Conservation (phyloP, 2,329 filamentous ascomycete genomes). For the Pseudogymnoascus sp. region DNA sequence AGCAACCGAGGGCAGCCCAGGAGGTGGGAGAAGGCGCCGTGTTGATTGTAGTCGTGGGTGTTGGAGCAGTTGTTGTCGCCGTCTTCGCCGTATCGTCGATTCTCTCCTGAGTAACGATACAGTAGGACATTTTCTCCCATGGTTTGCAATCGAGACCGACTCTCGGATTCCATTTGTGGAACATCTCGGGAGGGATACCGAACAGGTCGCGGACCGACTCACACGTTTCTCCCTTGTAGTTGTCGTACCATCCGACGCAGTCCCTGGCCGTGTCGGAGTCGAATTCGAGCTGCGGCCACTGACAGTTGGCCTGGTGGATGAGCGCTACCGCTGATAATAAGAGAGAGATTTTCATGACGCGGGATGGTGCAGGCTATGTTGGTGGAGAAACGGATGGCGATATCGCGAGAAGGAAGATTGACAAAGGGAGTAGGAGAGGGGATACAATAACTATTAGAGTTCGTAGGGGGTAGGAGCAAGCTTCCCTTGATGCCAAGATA, state of each 20-base stretch:
- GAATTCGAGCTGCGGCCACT: neutral
- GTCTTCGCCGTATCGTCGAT: neutral
- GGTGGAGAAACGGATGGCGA: neutral
- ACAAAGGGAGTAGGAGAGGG: neutral
- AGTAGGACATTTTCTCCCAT: neutral
- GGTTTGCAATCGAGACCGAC: neutral
- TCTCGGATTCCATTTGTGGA: constrained; percentile 1
- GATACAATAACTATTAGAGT: neutral
- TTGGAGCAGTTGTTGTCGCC: neutral
- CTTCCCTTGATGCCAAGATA: neutral
- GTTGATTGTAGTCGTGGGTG: neutral
- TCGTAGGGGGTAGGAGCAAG: neutral
- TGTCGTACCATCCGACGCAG: neutral
- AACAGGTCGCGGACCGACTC: neutral
- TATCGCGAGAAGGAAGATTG: neutral
- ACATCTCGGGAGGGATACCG: neutral
- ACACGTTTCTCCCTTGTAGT: neutral
- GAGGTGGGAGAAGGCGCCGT: neutral
- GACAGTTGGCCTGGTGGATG: neutral
- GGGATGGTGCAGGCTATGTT: neutral
- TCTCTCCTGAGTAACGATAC: neutral
- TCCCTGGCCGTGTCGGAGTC: neutral
- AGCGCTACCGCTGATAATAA: neutral
- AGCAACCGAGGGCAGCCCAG: neutral
- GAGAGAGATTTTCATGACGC: neutral